Conservation (phyloP, 1,139 yeast species). For the Blastobotrys malaysiensis region DNA sequence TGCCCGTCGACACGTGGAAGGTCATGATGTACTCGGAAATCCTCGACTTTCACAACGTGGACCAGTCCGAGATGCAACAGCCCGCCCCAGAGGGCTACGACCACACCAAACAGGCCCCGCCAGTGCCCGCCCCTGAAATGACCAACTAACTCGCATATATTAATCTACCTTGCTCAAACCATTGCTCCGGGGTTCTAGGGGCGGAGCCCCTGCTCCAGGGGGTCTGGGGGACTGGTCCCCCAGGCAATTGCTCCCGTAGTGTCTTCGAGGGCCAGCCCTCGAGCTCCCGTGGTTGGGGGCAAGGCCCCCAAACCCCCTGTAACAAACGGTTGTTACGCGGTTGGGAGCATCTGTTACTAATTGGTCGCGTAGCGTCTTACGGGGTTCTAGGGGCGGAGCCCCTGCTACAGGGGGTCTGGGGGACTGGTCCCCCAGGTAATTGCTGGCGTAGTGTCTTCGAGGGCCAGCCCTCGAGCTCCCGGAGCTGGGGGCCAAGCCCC, state of each 20-base stretch:
- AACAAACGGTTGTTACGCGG: no score
- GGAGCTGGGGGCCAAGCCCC: neutral
- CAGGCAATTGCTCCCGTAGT: neutral
- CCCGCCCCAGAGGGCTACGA: neutral
- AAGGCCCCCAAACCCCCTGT: neutral
- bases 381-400: no score
- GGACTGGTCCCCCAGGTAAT: neutral
- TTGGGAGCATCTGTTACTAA: no score
- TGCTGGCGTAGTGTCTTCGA: neutral
- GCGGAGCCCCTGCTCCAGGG: neutral
- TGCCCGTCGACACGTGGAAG: slow-evolving; percentile 97
- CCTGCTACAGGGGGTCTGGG: neutral
- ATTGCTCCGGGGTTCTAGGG: no score
- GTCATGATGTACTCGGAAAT: slow-evolving; percentile 99
- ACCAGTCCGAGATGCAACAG: slow-evolving; percentile 23
- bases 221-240: neutral
- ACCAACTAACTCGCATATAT: neutral
- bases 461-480: neutral
- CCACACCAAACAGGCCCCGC: slow-evolving; percentile 1
- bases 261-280: no score
- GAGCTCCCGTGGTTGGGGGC: neutral
- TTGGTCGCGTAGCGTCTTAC: no score
- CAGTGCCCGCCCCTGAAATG: neutral
- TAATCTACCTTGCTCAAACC: neutral
- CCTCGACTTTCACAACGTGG: slow-evolving; percentile 86